phyloP scores from a whole-genome alignment of 1,139 yeast genomes.

The Taphrina communis region DNA sequence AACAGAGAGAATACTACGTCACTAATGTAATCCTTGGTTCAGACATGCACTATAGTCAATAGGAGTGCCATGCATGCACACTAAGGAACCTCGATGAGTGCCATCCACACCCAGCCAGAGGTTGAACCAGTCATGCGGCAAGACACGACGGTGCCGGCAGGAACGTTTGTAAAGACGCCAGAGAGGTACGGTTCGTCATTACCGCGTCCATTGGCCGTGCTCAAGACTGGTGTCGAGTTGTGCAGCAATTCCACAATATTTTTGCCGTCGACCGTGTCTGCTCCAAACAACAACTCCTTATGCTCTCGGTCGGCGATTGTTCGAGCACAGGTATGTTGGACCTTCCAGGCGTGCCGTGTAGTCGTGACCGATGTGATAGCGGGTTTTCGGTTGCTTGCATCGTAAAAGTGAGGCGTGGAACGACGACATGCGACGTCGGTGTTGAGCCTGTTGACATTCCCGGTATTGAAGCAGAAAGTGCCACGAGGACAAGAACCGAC shows the following conservation, averaged over 20 bases:
- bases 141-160: conserved; percentile 8
- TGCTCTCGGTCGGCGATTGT: background rate
- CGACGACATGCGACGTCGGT: conserved; percentile 2
- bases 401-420: background rate
- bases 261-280: background rate
- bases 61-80: background rate
- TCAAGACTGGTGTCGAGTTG: background rate
- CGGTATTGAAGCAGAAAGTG: background rate
- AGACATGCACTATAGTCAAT: no score
- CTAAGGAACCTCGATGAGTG: background rate
- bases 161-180: background rate
- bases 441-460: background rate
- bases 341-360: background rate
- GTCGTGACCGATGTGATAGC: background rate
- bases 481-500: background rate
- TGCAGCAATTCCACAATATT: conserved; percentile 12
- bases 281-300: background rate
- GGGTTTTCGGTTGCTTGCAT: background rate
- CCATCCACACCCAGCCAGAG: conserved; percentile 9
- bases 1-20: no score
- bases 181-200: background rate
- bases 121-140: background rate
- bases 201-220: background rate
- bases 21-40: no score
- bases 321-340: conserved; percentile 2